Base-by-base conservation (phyloP, 441 rosid genomes). In the Francoa sonchifolia region DNA sequence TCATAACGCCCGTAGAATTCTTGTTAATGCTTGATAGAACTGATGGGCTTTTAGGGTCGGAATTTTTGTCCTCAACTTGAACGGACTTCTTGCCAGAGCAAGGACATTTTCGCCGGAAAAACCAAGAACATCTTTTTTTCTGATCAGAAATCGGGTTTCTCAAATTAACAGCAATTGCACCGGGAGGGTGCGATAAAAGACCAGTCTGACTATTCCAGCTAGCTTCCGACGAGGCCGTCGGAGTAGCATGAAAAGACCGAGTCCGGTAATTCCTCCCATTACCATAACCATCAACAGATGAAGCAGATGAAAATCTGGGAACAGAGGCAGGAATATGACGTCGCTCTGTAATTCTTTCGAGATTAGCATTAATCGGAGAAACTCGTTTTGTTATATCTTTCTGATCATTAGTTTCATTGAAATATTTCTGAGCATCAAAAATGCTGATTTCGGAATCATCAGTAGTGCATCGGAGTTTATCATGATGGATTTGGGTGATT, bases 151-250 rank as follows among this genome's bases (percentile, higher is more conserved):
- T 26, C 8, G 42, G 61, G 32, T 55, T 67, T 15, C 50, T 54
- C 53, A 58, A 42, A 9, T 74, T 47, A 8, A 71, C 61, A 5
- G 65, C 54, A 11, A 53, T 17, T 23, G 77, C 71, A 1, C 83
- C 82, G 0, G 82, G 77, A n/a, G 77, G 60, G 42, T 72, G 74
- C 8, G 71, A 47, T 30, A 89, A 47, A 41, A 84, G 58, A 6
- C 92, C 94, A 11, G 76, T 69, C 74, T 72, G 92, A 59, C 95
- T 84, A 49, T 85, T 89, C 94, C 92, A 89, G 40, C 95, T 89
- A 1, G 86, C 95, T 62, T 89, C 92, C 1, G 94, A 84, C 0
- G 95, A 84, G 25, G 82, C 74, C 5, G 77, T 78, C 2, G 80
- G 87, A 3, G 85, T 72, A 10, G 79, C 72, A 14, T 66, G 73